Percentiles rank a stretch among this genome's conserved stretches.
Evolutionary conservation across 495 filamentous ascomycete genomes (phyloP).

Genomic region (Penicillium lividum): DNA sequence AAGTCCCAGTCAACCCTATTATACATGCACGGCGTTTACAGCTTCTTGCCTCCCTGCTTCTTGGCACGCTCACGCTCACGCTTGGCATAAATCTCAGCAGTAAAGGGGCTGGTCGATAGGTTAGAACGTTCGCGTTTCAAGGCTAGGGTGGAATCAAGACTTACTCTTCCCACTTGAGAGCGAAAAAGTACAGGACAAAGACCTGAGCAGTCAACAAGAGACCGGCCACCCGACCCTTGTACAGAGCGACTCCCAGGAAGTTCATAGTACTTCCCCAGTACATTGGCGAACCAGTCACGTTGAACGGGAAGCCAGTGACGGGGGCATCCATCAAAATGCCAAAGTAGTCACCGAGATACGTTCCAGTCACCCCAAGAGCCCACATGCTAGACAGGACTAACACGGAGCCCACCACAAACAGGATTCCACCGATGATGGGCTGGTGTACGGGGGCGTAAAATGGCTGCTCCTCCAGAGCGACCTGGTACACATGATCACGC

Average conservation of each 20-base stretch:
- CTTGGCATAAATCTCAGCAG: constrained; percentile 89
- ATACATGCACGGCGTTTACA: constrained; percentile 29
- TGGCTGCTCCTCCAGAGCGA: constrained; percentile 42
- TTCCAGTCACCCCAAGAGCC: constrained; percentile 92
- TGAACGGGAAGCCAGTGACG: constrained; percentile 95
- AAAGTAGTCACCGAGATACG: constrained; percentile 97
- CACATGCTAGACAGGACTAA: constrained; percentile 88
- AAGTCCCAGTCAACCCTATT: constrained; percentile 28
- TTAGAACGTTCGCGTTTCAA: constrained; percentile 18
- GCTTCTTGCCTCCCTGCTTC: constrained; percentile 43
- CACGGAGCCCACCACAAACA: constrained; percentile 75
- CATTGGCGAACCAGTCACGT: constrained; percentile 89
- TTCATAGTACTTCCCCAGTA: constrained; percentile 92
- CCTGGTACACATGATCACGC: constrained; percentile 69
- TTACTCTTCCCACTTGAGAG: constrained; percentile 86
- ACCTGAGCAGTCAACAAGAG: constrained; percentile 75
- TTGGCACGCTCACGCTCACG: constrained; percentile 55
- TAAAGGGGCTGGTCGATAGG: constrained; percentile 71
- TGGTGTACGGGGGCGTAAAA: constrained; percentile 59
- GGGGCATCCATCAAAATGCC: constrained; percentile 95
- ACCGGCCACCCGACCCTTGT: constrained; percentile 87
- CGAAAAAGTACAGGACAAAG: constrained; percentile 75
- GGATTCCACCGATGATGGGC: constrained; percentile 67
- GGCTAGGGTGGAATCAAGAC: constrained; percentile 20
- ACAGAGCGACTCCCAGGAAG: constrained; percentile 87